Evolutionary conservation across 305 asterid genomes (phyloP), one percentile per base, ranked within the genome.

Genomic region (Withania somnifera): DNA sequence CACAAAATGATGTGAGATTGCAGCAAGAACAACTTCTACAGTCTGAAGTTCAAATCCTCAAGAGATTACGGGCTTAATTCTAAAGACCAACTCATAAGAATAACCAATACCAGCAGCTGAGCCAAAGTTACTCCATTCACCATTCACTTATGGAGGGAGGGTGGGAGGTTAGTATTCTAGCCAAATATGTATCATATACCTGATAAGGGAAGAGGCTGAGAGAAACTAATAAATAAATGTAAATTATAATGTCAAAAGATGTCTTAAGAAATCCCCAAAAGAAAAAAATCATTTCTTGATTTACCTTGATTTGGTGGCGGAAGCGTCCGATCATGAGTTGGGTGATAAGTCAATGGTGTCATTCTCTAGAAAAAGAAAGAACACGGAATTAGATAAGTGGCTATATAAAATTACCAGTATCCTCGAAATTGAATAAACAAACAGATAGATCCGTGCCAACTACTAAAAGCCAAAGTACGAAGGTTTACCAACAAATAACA

Each of bases 301-400:
- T 79, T 85, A 94, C 98, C 98, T 87, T 94, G 98, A 86, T 93
- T 86, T 83, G 97, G 95, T 34, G 97, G 95, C 47, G 98, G 95
- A 60, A 89, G 52, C 30, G 95, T 89, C 80, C 93, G 91, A 34
- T 91, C 98, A 85, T 91, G 94, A 78, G 97, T 94, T 28, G 98
- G 95, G 53, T 38, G 90, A 81, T 91, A 93, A 15, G 97, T 94
- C 57, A 88, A 85, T 1, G 92, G 95, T 5, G 86, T 88, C 93
- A 88, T 90, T 86, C 85, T 91, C 98, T 94, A 86, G 69, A 79
- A 71, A 81, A 5, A 47, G 60, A 51, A 73, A 47, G 79, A 77
- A 54, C 60, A 81, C 5, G 51, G 60, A 51, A 47, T 73, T 26
- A 50, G 42, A 73, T 24, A 75, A 42, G 38, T 45, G 40, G 38